Evolutionary conservation across 2,329 filamentous ascomycete species (phyloP).

Genomic region (Phyllachora maydis): DNA sequence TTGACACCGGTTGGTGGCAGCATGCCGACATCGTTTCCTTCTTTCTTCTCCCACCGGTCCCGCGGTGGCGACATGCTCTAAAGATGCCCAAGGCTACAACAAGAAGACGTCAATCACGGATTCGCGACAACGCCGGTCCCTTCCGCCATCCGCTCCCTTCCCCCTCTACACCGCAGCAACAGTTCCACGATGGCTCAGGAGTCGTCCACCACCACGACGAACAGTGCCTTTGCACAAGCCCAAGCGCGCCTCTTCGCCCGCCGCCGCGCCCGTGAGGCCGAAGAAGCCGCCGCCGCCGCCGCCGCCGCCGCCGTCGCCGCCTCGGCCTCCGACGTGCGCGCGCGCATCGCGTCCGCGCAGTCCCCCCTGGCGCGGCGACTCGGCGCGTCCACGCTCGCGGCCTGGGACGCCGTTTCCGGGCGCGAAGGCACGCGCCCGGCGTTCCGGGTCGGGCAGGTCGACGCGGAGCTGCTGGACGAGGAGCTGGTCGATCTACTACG

Average conservation of each 20-base stretch:
- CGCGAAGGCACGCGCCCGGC: slow-evolving; percentile 65
- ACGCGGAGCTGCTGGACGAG: slow-evolving; percentile 86
- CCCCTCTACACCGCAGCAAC: too few relatives aligned
- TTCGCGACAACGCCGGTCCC: too few relatives aligned
- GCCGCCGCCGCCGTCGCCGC: slow-evolving; percentile 27
- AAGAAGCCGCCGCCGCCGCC: too few relatives aligned
- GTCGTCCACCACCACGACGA: too few relatives aligned
- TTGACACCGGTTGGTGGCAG: too few relatives aligned
- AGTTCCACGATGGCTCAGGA: too few relatives aligned
- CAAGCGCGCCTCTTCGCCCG: slow-evolving; percentile 72
- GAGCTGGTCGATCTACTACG: slow-evolving; percentile 76
- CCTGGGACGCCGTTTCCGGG: slow-evolving; percentile 53
- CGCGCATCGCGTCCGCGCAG: slow-evolving; percentile 28
- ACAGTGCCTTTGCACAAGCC: slow-evolving; percentile 77
- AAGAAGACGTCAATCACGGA: too few relatives aligned
- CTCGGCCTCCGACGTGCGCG: slow-evolving; percentile 13
- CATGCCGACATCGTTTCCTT: too few relatives aligned
- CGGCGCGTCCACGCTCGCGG: slow-evolving; percentile 28
- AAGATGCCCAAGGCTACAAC: too few relatives aligned
- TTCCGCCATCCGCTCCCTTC: too few relatives aligned
- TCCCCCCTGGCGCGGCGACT: slow-evolving; percentile 33
- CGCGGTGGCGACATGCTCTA: too few relatives aligned
- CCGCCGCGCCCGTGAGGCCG: slow-evolving; percentile 53
- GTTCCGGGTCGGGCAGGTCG: slow-evolving; percentile 88
- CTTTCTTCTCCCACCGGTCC: too few relatives aligned